phyloP scores from a whole-genome alignment of 208 protist genomes.

The Herpetomonas tarakana region DNA sequence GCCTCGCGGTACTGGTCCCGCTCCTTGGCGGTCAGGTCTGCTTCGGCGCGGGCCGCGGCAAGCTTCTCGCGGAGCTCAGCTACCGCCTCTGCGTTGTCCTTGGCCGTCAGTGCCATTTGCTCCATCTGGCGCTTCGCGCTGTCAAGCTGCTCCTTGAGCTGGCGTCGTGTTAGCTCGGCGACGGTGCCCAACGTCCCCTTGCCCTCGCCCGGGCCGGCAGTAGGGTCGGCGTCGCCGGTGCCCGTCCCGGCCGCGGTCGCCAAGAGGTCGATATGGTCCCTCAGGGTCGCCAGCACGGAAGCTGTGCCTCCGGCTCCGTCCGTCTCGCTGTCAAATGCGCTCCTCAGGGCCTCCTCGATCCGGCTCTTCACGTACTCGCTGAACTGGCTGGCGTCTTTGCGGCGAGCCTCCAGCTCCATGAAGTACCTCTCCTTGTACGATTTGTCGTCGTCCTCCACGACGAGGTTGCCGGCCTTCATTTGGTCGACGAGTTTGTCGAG shows the following conservation, averaged over 20 bases:
- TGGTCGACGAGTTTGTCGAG: slow-evolving; percentile 80
- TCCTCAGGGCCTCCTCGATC: slow-evolving; percentile 62
- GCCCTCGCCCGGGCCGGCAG: not conserved
- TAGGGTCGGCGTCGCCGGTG: not conserved
- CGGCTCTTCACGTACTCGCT: slow-evolving; percentile 69
- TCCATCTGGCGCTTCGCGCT: slow-evolving; percentile 52
- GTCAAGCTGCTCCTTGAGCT: slow-evolving; percentile 28
- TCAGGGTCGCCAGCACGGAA: slow-evolving; percentile 43
- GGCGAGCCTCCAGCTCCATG: slow-evolving; percentile 52
- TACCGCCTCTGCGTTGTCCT: slow-evolving; percentile 39
- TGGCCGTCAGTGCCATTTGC: slow-evolving; percentile 64
- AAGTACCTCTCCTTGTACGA: slow-evolving; percentile 83
- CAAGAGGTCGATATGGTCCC: slow-evolving; percentile 42
- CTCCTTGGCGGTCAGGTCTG: slow-evolving; percentile 59
- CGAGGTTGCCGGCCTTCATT: slow-evolving; percentile 66
- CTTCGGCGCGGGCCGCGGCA: slow-evolving; percentile 41
- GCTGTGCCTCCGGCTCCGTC: too few species aligned
- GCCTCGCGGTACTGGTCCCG: slow-evolving; percentile 77
- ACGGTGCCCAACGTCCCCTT: not conserved
- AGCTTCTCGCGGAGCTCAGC: slow-evolving; percentile 56
- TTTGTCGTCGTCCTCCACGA: slow-evolving; percentile 60
- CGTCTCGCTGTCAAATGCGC: slow-evolving; percentile 38
- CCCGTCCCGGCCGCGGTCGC: not conserved
- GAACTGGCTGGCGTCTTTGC: slow-evolving; percentile 70
- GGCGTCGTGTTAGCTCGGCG: not conserved